phyloP scores from a whole-genome alignment of 225 moss, liverwort and hornwort species.

The Thuidium tamariscinum region DNA sequence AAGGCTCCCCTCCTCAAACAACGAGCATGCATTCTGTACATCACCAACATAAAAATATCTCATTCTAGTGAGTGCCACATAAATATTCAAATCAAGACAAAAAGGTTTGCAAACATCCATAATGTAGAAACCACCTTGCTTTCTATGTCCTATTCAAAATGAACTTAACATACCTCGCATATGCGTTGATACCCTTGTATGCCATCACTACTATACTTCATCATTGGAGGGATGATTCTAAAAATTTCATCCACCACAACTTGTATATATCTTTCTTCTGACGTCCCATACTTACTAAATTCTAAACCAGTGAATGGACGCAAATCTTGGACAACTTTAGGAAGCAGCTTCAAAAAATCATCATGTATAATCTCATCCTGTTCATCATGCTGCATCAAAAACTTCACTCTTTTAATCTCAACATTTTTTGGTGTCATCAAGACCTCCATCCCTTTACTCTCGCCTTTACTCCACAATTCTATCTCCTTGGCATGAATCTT shows the following conservation, averaged over 20 bases:
- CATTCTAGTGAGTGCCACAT: fast-evolving
- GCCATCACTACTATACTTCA: neutral
- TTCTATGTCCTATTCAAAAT: fast-evolving
- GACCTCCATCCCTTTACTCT: neutral
- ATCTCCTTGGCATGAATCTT: neutral
- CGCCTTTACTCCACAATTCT: neutral
- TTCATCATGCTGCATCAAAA: neutral
- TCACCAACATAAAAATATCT: neutral
- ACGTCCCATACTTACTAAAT: neutral
- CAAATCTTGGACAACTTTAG: neutral
- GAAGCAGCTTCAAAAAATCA: fast-evolving
- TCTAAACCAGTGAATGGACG: neutral
- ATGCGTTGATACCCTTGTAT: neutral
- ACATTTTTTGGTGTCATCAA: neutral
- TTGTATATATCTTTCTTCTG: neutral
- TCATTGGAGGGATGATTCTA: neutral
- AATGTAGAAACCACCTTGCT: fast-evolving
- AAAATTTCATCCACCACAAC: neutral
- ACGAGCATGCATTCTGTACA: neutral
- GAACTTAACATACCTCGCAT: neutral
- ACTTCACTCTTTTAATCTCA: neutral
- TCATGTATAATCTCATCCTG: fast-evolving
- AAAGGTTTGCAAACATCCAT: fast-evolving
- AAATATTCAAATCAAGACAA: neutral
- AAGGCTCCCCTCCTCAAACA: neutral